Evolutionary conservation across 108 stramenopile species (phyloP).

Genomic region (Cyclotella baltica): DNA sequence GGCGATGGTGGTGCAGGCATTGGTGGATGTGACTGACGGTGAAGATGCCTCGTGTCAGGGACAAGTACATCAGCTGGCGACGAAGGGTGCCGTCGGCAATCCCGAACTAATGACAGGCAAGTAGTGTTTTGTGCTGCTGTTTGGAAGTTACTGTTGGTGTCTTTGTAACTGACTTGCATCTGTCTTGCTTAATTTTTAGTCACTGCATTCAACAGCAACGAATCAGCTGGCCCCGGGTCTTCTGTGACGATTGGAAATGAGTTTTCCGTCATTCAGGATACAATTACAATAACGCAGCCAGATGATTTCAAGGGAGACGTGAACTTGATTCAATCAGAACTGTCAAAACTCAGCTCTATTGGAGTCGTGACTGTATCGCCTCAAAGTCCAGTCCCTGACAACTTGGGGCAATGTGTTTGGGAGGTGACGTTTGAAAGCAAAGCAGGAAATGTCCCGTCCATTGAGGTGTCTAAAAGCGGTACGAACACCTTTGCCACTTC

Average conservation of each 20-base stretch:
- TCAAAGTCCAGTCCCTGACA: slow-evolving; percentile 23
- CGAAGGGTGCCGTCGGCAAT: slow-evolving; percentile 61
- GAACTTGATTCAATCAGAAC: slow-evolving; percentile 76
- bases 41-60: too few relatives aligned
- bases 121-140: not conserved
- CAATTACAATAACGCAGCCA: slow-evolving; percentile 45
- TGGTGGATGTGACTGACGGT: too few relatives aligned
- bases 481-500: slow-evolving; percentile 39
- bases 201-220: slow-evolving; percentile 44
- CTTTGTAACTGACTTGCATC: not conserved
- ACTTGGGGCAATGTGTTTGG: slow-evolving; percentile 67
- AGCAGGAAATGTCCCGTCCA: slow-evolving; percentile 62
- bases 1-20: too few relatives aligned
- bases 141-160: too few relatives aligned
- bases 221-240: slow-evolving; percentile 37
- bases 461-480: slow-evolving; percentile 48
- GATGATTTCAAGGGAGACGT: slow-evolving; percentile 49
- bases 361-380: slow-evolving; percentile 73
- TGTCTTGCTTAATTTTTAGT: slow-evolving; percentile 15
- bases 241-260: slow-evolving; percentile 48
- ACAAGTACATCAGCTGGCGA: too few relatives aligned
- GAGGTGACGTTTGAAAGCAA: slow-evolving; percentile 78
- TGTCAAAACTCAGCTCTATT: slow-evolving; percentile 71
- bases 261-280: slow-evolving; percentile 49
- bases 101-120: slow-evolving; percentile 49